These are phyloP conservation scores for Kazachstania bromeliacearum DNA, from an alignment of 805 yeast species.

Conservation along the genomic window DNA sequence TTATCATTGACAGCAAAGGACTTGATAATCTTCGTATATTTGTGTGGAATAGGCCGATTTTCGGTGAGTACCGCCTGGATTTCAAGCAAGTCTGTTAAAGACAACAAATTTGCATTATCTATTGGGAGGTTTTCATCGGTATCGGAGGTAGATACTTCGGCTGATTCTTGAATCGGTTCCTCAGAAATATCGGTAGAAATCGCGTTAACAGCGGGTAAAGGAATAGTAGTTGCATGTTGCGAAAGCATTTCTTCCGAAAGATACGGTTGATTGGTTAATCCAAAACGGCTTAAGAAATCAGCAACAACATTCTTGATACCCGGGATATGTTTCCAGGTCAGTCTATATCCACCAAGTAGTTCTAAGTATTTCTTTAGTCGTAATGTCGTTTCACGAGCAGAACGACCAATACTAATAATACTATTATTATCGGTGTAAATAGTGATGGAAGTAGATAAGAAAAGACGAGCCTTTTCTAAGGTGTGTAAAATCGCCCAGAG, in stretches of 20 bases:
- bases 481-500: slow-evolving; percentile 1
- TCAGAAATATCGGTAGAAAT: too few relatives aligned
- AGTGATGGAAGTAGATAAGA: background rate
- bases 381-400: background rate
- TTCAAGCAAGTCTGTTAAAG: background rate
- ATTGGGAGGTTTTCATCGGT: background rate
- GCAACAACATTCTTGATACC: slow-evolving; percentile 3
- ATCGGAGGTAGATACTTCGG: background rate
- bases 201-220: too few relatives aligned
- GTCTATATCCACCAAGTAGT: background rate
- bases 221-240: background rate
- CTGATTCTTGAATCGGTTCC: background rate
- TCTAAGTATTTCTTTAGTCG: slow-evolving; percentile 1
- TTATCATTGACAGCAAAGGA: background rate
- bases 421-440: slow-evolving; percentile 1
- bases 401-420: slow-evolving; percentile 1
- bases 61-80: background rate
- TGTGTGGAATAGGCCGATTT: background rate
- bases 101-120: background rate
- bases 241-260: background rate
- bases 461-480: background rate
- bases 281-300: slow-evolving; percentile 2
- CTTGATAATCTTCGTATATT: background rate
- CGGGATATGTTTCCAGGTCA: slow-evolving; percentile 2
- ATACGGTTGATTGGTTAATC: slow-evolving; percentile 1